Percentiles rank a stretch among this genome's conserved stretches.
These are phyloP conservation scores for Paspalum notatum DNA, from an alignment of 176 grass and related monocot species.

Conservation along the genomic window DNA sequence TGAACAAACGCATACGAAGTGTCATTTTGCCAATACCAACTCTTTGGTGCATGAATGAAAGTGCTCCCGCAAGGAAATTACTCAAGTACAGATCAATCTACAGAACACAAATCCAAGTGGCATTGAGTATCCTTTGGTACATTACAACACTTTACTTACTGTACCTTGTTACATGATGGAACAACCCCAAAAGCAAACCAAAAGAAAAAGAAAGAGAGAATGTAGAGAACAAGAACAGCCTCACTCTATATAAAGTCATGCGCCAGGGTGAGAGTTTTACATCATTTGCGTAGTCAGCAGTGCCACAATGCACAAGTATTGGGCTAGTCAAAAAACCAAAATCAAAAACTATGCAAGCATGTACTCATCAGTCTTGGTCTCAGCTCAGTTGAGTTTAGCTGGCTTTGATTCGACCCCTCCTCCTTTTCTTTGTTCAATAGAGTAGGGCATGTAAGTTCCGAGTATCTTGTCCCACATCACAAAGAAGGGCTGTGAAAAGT, in stretches of 20 bases:
- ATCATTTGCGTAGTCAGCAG: conserved; percentile 37
- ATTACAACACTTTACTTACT: conserved; percentile 54
- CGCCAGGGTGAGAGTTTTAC: conserved; percentile 30
- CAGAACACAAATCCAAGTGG: conserved; percentile 37
- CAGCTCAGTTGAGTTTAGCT: conserved; percentile 39
- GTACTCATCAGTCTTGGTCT: conserved; percentile 43
- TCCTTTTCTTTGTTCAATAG: conserved; percentile 58
- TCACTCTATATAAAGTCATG: conserved; percentile 44
- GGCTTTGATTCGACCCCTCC: conserved; percentile 72
- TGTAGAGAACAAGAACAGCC: conserved; percentile 33
- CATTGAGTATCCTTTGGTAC: conserved; percentile 48
- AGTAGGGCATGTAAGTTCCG: conserved; percentile 75
- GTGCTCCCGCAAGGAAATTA: not conserved
- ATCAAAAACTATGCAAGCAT: conserved; percentile 39
- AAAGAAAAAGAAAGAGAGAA: not conserved
- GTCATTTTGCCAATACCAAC: conserved; percentile 27
- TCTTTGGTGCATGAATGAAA: not conserved
- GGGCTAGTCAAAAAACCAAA: conserved; percentile 22
- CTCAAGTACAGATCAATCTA: conserved; percentile 33
- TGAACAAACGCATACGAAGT: not conserved
- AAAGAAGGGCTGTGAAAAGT: conserved; percentile 90
- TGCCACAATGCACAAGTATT: conserved; percentile 13
- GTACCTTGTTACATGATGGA: conserved; percentile 51
- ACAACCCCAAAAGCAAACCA: conserved; percentile 11
- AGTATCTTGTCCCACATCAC: conserved; percentile 79